Percentiles rank a stretch among this genome's conserved stretches.
These are phyloP conservation scores for Lodderomyces parapsilosis DNA, from an alignment of 1,139 yeast genomes.

Conservation along the genomic window DNA sequence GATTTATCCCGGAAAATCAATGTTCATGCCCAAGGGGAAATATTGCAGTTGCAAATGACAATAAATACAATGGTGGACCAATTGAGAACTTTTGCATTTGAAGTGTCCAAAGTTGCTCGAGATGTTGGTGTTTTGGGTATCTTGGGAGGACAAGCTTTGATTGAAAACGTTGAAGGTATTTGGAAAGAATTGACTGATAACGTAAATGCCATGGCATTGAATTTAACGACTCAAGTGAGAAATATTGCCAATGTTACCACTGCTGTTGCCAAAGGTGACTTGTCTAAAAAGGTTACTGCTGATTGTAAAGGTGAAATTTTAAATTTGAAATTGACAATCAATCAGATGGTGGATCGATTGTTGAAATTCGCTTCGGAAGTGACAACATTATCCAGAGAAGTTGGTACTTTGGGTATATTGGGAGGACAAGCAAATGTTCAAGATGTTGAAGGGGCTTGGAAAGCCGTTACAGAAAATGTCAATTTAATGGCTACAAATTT, in stretches of 20 bases:
- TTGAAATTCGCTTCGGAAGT: constrained; percentile 89
- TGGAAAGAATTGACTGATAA: constrained; percentile 89
- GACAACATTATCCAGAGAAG: constrained; percentile 82
- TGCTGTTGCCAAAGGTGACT: constrained; percentile 89
- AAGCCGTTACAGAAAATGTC: constrained; percentile 85
- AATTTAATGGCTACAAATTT: constrained; percentile 87
- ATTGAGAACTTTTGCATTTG: constrained; percentile 81
- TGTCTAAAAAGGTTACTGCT: constrained; percentile 82
- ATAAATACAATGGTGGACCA: constrained; percentile 89
- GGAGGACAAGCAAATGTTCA: constrained; percentile 93
- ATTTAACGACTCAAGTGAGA: constrained; percentile 83
- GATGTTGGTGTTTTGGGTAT: constrained; percentile 90
- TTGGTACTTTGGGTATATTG: constrained; percentile 84
- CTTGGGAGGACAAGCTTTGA: constrained; percentile 84
- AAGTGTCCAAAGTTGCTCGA: constrained; percentile 83
- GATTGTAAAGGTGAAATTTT: constrained; percentile 87
- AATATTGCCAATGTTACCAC: constrained; percentile 89
- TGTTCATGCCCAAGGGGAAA: constrained; percentile 85
- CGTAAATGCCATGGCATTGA: constrained; percentile 88
- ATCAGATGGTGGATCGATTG: constrained; percentile 83
- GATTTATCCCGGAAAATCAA: constrained; percentile 75
- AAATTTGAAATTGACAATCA: constrained; percentile 77
- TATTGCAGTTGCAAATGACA: constrained; percentile 73
- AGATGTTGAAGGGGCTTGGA: constrained; percentile 94
- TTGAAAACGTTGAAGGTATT: constrained; percentile 81